Percentiles rank a stretch among this genome's conserved stretches.
phyloP scores from a whole-genome alignment of 805 yeast species.

The Candida krabiensis region DNA sequence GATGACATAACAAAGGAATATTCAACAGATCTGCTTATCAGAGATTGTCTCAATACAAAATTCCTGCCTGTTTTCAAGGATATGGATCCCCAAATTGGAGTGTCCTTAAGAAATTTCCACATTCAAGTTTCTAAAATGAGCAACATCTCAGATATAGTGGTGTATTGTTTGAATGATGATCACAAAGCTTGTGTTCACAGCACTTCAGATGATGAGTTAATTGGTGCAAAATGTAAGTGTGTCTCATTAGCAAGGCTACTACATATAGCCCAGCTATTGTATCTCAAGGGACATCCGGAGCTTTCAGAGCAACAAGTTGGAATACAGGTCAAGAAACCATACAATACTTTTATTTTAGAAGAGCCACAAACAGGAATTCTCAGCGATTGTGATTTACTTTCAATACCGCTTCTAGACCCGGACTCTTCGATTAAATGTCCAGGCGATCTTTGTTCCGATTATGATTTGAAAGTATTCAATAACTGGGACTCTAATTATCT shows the following conservation, averaged over 20 bases:
- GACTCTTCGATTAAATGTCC: constrained; percentile 24
- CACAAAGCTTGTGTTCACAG: constrained; percentile 27
- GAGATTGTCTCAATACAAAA: constrained; percentile 44
- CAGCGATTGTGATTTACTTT: constrained; percentile 23
- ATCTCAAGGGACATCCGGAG: constrained; percentile 26
- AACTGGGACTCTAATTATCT: constrained; percentile 71
- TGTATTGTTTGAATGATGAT: constrained; percentile 61
- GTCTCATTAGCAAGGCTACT: constrained; percentile 40
- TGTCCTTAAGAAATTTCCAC: constrained; percentile 80
- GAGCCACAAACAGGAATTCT: constrained; percentile 18
- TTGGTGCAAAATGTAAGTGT: constrained; percentile 35
- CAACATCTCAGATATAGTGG: constrained; percentile 67
- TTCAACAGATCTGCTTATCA: constrained; percentile 32
- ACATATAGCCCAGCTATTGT: constrained; percentile 42
- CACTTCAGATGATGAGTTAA: constrained; percentile 11
- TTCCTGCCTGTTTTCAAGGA: constrained; percentile 54
- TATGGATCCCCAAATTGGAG: constrained; percentile 69
- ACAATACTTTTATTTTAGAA: constrained; percentile 30
- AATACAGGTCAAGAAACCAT: constrained; percentile 15
- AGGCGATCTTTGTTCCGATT: constrained; percentile 31
- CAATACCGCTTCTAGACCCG: constrained; percentile 28
- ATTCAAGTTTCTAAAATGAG: constrained; percentile 83
- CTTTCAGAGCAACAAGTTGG: constrained; percentile 9
- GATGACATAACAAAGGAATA: constrained; percentile 19
- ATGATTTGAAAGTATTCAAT: constrained; percentile 44